Evolutionary conservation across 495 filamentous ascomycete genomes (phyloP).

Genomic region (Hypoxylon subgilvum): DNA sequence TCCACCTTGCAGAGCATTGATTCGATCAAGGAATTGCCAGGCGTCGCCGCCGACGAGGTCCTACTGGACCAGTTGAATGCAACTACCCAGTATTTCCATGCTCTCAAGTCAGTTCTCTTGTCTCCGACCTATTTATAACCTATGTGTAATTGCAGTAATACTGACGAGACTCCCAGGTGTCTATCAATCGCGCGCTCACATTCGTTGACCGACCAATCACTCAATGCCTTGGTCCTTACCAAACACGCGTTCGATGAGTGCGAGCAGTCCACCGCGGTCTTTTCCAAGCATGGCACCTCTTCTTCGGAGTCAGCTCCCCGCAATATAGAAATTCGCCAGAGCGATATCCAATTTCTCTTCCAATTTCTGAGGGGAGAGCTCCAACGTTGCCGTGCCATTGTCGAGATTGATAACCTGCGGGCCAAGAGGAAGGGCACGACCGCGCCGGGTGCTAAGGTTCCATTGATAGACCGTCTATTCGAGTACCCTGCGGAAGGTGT

Average conservation of each 20-base stretch:
- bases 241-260: slow-evolving; percentile 68
- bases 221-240: slow-evolving; percentile 84
- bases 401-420: slow-evolving; percentile 71
- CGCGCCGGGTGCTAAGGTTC: slow-evolving; percentile 37
- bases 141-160: not conserved
- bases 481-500: slow-evolving; percentile 71
- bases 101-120: slow-evolving; percentile 69
- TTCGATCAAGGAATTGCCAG: slow-evolving; percentile 85
- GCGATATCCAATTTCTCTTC: slow-evolving; percentile 62
- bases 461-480: slow-evolving; percentile 73
- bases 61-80: slow-evolving; percentile 78
- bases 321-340: slow-evolving; percentile 65
- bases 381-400: slow-evolving; percentile 78
- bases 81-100: slow-evolving; percentile 82
- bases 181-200: slow-evolving; percentile 87
- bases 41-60: slow-evolving; percentile 82
- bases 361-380: slow-evolving; percentile 69
- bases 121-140: not conserved
- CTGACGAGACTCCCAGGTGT: slow-evolving; percentile 60
- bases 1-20: slow-evolving; percentile 87
- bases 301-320: slow-evolving; percentile 41
- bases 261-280: slow-evolving; percentile 46
- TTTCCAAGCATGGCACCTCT: slow-evolving; percentile 32
- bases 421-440: slow-evolving; percentile 45
- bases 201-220: slow-evolving; percentile 69